These are phyloP conservation scores for Fistulifera pelliculosa DNA, from an alignment of 108 stramenopile genomes.

Conservation along the genomic window DNA sequence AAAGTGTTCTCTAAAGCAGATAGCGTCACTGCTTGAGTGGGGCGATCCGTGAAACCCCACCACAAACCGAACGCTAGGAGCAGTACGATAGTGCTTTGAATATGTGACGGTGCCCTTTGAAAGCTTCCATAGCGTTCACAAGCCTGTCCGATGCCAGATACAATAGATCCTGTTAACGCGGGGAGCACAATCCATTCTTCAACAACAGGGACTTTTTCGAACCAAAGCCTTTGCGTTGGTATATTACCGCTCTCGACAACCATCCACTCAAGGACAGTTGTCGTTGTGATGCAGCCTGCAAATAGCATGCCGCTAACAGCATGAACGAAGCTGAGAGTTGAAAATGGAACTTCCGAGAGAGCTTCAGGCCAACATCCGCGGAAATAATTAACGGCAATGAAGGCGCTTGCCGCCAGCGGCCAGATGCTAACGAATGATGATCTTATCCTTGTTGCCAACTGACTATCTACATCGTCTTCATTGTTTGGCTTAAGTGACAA, in stretches of 20 bases:
- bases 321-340: conserved; percentile 10
- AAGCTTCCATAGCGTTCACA: conserved; percentile 13
- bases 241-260: conserved; percentile 3
- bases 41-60: conserved; percentile 25
- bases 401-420: conserved; percentile 31
- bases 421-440: conserved; percentile 7
- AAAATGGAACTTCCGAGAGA: conserved; percentile 5
- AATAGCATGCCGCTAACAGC: conserved; percentile 22
- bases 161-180: conserved; percentile 10
- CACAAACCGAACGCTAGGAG: conserved; percentile 22
- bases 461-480: too few relatives aligned
- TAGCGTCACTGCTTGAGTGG: conserved; percentile 7
- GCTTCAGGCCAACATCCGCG: conserved; percentile 13
- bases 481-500: too few relatives aligned
- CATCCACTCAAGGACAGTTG: conserved; percentile 23
- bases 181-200: conserved; percentile 17
- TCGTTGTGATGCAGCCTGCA: conserved; percentile 15
- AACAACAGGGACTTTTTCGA: conserved; percentile 8
- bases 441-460: too few relatives aligned
- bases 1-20: neutral
- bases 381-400: conserved; percentile 45
- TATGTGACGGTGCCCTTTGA: conserved; percentile 11
- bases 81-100: conserved; percentile 9
- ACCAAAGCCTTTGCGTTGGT: conserved; percentile 8
- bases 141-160: conserved; percentile 17